Conservation (phyloP, 371 early-diverging fungal genomes). For the Nosema muscidifuracis region DNA sequence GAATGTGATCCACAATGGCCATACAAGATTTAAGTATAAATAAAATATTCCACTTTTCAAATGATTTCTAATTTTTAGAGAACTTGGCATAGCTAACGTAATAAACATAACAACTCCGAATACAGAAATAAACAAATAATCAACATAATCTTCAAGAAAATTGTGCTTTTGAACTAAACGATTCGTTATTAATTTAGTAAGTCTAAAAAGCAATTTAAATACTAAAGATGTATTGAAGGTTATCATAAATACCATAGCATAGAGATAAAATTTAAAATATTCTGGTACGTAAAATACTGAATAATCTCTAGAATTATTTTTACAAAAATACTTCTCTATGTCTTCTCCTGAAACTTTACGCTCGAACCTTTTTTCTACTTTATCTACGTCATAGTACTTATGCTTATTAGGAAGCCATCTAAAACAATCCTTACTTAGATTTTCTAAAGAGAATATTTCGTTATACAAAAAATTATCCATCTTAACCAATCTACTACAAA, state of each 20-base stretch:
- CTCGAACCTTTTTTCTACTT: background rate
- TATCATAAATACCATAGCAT: background rate
- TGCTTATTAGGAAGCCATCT: conserved; percentile 5
- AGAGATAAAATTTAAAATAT: background rate
- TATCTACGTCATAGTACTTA: background rate
- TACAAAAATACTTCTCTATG: conserved; percentile 1
- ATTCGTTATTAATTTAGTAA: background rate
- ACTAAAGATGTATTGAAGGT: background rate
- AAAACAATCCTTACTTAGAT: background rate
- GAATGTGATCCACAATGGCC: background rate
- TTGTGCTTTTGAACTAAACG: no score
- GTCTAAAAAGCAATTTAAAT: background rate
- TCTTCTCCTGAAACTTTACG: background rate
- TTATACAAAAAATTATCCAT: background rate
- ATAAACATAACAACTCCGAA: background rate
- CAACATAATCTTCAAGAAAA: no score
- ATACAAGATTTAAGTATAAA: background rate
- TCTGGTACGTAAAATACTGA: background rate
- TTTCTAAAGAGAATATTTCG: background rate
- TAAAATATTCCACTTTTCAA: background rate
- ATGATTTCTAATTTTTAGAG: background rate
- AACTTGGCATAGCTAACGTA: background rate
- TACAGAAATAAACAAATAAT: background rate
- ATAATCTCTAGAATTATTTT: background rate
- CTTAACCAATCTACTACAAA: background rate